Conservation (phyloP, 768 basidiomycete species). For the Tricholoma bakamatsutake region DNA sequence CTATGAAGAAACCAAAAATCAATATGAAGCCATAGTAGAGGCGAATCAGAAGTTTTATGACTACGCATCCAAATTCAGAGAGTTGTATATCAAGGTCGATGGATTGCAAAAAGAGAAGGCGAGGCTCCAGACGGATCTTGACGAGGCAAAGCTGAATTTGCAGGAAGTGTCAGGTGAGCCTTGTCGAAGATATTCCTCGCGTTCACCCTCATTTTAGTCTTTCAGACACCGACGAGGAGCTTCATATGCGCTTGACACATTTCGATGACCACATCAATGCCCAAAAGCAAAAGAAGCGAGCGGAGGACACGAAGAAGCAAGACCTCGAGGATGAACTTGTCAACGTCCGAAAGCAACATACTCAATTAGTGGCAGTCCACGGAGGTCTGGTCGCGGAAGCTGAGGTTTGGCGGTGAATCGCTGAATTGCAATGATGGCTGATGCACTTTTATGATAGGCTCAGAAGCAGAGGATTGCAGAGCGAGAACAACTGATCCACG, state of each 20-base stretch:
- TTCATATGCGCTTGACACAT: slow-evolving; percentile 49
- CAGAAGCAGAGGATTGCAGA: slow-evolving; percentile 65
- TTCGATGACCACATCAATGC: slow-evolving; percentile 52
- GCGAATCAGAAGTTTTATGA: slow-evolving; percentile 81
- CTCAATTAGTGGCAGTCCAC: slow-evolving; percentile 50
- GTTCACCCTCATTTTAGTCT: slow-evolving; percentile 3
- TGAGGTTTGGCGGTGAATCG: slow-evolving; percentile 38
- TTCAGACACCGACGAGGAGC: slow-evolving; percentile 68
- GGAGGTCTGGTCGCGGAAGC: slow-evolving; percentile 71
- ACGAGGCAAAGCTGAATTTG: slow-evolving; percentile 55
- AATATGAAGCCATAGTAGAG: slow-evolving; percentile 58
- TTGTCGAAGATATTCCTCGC: not conserved
- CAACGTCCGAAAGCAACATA: slow-evolving; percentile 44
- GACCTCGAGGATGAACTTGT: slow-evolving; percentile 58
- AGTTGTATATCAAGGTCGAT: slow-evolving; percentile 70
- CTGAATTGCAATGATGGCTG: not conserved
- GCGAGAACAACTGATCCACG: slow-evolving; percentile 70
- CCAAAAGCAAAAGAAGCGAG: slow-evolving; percentile 42
- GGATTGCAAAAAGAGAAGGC: slow-evolving; percentile 55
- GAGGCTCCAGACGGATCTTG: slow-evolving; percentile 56
- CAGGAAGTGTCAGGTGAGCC: slow-evolving; percentile 59
- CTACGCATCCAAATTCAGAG: slow-evolving; percentile 77
- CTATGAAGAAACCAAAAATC: slow-evolving; percentile 62
- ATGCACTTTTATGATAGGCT: slow-evolving; percentile 36
- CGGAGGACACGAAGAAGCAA: slow-evolving; percentile 47